Base-by-base conservation (phyloP, 495 filamentous ascomycete species). In the Penicilliopsis zonata region DNA sequence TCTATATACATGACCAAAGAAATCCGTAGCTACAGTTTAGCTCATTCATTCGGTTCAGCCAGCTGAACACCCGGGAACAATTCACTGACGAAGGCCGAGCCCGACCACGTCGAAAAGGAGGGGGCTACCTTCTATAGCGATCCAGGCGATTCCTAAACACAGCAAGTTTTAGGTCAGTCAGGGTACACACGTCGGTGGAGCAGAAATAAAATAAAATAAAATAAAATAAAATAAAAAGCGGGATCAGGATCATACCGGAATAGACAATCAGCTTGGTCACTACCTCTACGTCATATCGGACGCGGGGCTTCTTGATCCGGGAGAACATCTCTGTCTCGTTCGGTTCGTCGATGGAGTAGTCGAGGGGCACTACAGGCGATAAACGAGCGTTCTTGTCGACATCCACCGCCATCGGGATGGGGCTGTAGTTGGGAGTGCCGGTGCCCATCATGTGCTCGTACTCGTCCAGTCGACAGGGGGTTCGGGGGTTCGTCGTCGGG, bases 221-320 rank as follows among this genome's bases (percentile, higher is more conserved):
- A 12, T 9, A 29, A 31, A 21, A 35, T 8, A 30, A 14, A 9
- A 10, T 24, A n/a, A 13, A 6, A 28, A 4, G 19, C 12, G n/a
- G 21, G 22, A 17, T 2, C 18, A 29, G 18, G 19, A 30, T 29
- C 18, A 41, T 62, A 93, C 88, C 90, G 37, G 78, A 68, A 67
- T 98, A 98, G 24, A 98, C 86, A 46, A 98, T 80, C 32, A 98
- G 61, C 59, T 94, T 96, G 12, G 90, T 96, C 25, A 96, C 74
- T 13, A 98, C 88, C 50, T 98, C 90, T 6, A 95, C 88, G 59
- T 98, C 90, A 49, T 98, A 98, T 40, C 86, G 69, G 18, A 94
- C 86, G 33, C 90, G 74, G 13, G 90, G 86, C 54, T 77, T 86
- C 34, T 86, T 77, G 32, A 96, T 69, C 50, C 69, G 74, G 12